A percentile compares a stretch with the other conserved stretches of the same genome.
Conservation (phyloP, 1,284 basidiomycete genomes). For the Ceratorhiza oryzae-sativae region DNA sequence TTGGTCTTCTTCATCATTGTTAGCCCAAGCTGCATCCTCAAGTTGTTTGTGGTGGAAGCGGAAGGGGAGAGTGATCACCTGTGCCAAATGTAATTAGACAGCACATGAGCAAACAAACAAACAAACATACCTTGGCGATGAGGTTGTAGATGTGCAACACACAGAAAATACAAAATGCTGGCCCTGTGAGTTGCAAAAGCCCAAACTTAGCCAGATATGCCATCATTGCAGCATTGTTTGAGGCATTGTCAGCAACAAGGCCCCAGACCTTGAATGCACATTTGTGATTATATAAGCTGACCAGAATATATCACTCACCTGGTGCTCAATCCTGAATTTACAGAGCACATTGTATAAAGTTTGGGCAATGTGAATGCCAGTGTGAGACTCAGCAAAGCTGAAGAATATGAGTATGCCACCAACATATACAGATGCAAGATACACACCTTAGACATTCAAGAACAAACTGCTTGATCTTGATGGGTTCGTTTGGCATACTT, state of each 20-base stretch:
- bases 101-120: background rate
- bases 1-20: too few species aligned
- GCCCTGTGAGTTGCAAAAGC: background rate
- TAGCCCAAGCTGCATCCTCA: too few species aligned
- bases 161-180: background rate
- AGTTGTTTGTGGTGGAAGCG: background rate
- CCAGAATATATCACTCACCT: slow-evolving; percentile 7
- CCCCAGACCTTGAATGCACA: background rate
- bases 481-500: too few species aligned
- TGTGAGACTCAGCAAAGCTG: slow-evolving; percentile 7
- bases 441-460: slow-evolving; percentile 14
- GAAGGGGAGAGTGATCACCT: background rate
- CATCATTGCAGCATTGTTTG: slow-evolving; percentile 22
- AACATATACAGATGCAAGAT: background rate
- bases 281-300: background rate
- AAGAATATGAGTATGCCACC: background rate
- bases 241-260: background rate
- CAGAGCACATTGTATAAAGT: background rate
- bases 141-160: background rate
- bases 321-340: slow-evolving; percentile 19
- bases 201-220: background rate
- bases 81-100: background rate
- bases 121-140: background rate
- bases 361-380: background rate
- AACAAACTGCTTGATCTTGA: background rate